phyloP scores from a whole-genome alignment of 1,284 basidiomycete species.

The Puccinia coronata region DNA sequence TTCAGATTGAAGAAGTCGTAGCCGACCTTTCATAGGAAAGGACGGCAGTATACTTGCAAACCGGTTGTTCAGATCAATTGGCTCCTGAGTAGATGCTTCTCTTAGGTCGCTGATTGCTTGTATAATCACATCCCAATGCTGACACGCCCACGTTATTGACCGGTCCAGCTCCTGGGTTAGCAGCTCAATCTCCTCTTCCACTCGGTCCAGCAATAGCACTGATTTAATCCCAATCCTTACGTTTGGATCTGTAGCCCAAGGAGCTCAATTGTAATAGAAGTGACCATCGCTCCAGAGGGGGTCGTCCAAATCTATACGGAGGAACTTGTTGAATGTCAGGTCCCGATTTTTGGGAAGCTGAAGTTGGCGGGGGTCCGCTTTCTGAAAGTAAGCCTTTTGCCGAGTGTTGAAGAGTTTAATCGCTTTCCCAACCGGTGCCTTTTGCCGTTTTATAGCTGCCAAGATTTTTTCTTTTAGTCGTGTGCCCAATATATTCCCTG shows the following conservation, averaged over 20 bases:
- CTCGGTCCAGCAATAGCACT: background rate
- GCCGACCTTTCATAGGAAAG: no score
- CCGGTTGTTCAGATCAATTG: no score
- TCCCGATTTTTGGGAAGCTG: background rate
- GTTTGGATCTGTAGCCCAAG: background rate
- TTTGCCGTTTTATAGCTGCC: background rate
- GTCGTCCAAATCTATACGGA: background rate
- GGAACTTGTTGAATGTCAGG: background rate
- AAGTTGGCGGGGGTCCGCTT: background rate
- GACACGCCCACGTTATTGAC: background rate
- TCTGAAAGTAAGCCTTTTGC: background rate
- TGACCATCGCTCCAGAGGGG: constrained; percentile 19
- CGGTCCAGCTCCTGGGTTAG: background rate
- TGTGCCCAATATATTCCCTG: background rate
- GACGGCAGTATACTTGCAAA: no score
- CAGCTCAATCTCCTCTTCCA: background rate
- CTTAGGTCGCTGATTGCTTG: background rate
- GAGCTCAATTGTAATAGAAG: background rate
- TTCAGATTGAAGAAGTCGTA: no score
- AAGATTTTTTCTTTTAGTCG: background rate
- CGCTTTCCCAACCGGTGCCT: background rate
- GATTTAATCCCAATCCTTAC: background rate
- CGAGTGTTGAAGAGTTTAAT: background rate
- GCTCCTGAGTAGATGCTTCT: no score
- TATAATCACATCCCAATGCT: background rate